Conservation (phyloP, 257 asterid species). For the Solanum pinnatisectum region DNA sequence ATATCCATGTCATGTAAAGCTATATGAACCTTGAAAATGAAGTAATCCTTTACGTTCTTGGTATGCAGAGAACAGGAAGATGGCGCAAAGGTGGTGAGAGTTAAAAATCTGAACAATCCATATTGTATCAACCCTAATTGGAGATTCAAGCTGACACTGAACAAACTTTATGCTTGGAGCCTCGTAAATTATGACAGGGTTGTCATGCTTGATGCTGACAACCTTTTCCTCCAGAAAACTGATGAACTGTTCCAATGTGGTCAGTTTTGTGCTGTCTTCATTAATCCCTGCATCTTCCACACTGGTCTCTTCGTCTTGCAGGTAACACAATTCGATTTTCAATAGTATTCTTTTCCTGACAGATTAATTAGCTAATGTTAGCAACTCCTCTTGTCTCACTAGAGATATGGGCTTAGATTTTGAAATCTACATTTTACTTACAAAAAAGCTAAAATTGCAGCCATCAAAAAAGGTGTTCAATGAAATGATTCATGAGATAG, state of each 20-base stretch:
- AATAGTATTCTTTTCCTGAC: not conserved
- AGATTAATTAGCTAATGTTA: not conserved
- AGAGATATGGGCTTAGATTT: not conserved
- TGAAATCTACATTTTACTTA: not conserved
- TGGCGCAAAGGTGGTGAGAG: constrained; percentile 66
- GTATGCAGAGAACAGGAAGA: constrained; percentile 53
- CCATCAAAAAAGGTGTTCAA: constrained; percentile 65
- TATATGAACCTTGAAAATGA: not conserved
- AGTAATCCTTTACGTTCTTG: not conserved
- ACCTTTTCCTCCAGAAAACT: constrained; percentile 62
- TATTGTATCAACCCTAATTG: constrained; percentile 34
- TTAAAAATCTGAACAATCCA: constrained; percentile 63
- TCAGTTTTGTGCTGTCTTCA: constrained; percentile 85
- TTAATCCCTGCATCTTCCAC: constrained; percentile 93
- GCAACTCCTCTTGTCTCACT: not conserved
- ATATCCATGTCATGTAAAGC: not conserved
- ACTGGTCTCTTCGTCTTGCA: constrained; percentile 89
- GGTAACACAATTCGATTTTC: constrained; percentile 22
- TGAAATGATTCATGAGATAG: constrained; percentile 73
- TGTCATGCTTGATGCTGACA: constrained; percentile 91
- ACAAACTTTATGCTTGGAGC: constrained; percentile 90
- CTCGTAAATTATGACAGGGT: constrained; percentile 74
- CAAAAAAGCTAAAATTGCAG: constrained; percentile 26
- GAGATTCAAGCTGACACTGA: constrained; percentile 74
- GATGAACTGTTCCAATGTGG: constrained; percentile 92